Evolutionary conservation across 2,329 filamentous ascomycete genomes (phyloP), one percentile per base, ranked within the genome.

Genomic region (Annulohypoxylon truncatum): DNA sequence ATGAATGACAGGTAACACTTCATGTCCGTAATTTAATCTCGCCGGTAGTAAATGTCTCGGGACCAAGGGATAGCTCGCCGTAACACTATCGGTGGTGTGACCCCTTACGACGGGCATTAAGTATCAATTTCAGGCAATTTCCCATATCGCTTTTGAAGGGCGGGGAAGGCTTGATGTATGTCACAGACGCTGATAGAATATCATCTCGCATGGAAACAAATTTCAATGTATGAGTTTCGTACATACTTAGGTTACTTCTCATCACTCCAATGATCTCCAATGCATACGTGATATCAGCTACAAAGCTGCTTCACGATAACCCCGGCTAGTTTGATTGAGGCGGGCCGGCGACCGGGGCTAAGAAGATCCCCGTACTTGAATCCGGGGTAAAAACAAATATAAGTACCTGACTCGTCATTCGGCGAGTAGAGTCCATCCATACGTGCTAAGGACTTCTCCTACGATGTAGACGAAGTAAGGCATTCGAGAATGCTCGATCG

Each of bases 351-450:
- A 61, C 54, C 52, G 60, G 56, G 52, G 47, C 56, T 42, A 38
- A 24, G 38, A 31, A 31, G 46, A 50, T 28, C 38, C 22, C 57
- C 31, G 33, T 47, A 18, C 38, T 42, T 24, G 40, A 69, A 67
- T 67, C 61, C 47, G 61, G 67, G 64, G 60, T 48, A 54, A 53
- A 64, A 53, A 64, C 35, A 38, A 24, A 8, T 31, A 48, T 53
- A 60, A 29, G 46, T 62, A 57, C 48, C 58, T 64, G 64, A 70
- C 64, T 70, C 67, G 67, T 65, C 51, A 57, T 47, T 48, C 35
- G 38, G 18, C 26, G 33, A 59, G 33, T 12, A n/a, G 52, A 55
- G 57, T 22, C 48, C 54, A n/a, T 47, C 52, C n/a, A 52, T 18
- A 24, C 40, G 28, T 35, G 22, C 33, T 13, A 59, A 40, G 52